phyloP scores from a whole-genome alignment of 2,329 filamentous ascomycete species.

The Rhytidhysteron rufulum region DNA sequence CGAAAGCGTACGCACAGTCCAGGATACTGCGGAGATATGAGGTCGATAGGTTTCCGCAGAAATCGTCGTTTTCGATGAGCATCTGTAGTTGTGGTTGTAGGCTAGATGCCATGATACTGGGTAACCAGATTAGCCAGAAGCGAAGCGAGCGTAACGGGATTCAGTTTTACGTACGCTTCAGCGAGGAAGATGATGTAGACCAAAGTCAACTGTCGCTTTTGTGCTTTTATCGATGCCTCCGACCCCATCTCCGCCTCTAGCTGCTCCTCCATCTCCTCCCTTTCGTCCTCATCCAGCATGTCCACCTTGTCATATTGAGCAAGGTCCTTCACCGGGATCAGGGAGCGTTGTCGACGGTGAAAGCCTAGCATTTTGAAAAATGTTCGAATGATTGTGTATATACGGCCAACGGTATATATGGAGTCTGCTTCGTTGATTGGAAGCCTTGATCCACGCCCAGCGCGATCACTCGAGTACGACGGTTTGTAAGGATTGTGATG shows the following conservation, averaged over 20 bases:
- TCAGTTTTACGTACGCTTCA: constrained; percentile 37
- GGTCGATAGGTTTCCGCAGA: constrained; percentile 42
- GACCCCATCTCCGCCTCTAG: constrained; percentile 18
- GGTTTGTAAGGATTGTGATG: constrained; percentile 25
- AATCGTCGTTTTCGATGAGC: constrained; percentile 41
- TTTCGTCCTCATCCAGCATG: constrained; percentile 24
- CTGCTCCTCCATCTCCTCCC: constrained; percentile 22
- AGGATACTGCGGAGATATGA: constrained; percentile 47
- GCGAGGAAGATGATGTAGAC: constrained; percentile 47
- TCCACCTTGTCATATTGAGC: constrained; percentile 40
- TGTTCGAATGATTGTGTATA: constrained; percentile 5
- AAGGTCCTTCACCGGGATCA: constrained; percentile 42
- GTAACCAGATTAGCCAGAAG: background rate
- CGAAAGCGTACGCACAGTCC: constrained; percentile 47
- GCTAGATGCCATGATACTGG: constrained; percentile 46
- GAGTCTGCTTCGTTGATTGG: constrained; percentile 11
- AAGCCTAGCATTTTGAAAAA: constrained; percentile 40
- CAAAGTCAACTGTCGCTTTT: constrained; percentile 35
- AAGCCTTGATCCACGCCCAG: constrained; percentile 19
- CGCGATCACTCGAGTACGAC: constrained; percentile 14
- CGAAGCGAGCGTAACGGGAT: constrained; percentile 3
- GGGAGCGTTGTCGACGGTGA: constrained; percentile 38
- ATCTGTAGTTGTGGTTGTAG: constrained; percentile 46
- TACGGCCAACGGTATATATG: constrained; percentile 5
- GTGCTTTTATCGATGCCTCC: constrained; percentile 17